phyloP scores from a whole-genome alignment of 106 monocot genomes.

The Dendrobium nobile region DNA sequence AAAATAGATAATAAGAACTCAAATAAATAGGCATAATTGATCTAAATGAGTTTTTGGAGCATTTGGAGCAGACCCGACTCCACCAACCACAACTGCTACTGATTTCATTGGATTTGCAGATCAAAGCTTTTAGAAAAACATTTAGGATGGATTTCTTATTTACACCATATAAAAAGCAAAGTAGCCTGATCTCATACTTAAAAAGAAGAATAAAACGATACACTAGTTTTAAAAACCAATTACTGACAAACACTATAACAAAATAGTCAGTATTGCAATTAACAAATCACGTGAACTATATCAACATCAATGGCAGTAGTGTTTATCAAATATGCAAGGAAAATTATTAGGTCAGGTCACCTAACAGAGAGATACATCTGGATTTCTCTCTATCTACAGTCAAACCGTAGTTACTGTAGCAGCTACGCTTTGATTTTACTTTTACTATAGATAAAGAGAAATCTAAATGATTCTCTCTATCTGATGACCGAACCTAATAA shows the following conservation, averaged over 20 bases:
- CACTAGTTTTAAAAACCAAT: background rate
- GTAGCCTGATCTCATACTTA: background rate
- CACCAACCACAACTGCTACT: conserved; percentile 80
- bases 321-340: no score
- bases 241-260: background rate
- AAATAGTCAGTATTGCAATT: background rate
- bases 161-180: background rate
- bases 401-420: no score
- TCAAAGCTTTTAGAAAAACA: background rate
- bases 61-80: conserved; percentile 48
- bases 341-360: background rate
- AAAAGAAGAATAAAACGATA: background rate
- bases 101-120: conserved; percentile 38
- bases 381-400: no score
- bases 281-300: background rate
- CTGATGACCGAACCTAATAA: no score
- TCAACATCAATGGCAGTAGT: background rate
- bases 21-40: background rate
- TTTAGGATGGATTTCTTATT: background rate
- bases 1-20: conserved; percentile 6
- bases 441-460: no score
- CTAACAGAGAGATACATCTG: background rate
- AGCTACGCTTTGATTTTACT: no score
- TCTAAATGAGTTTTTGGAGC: background rate
- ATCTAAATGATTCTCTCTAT: no score